A percentile compares a stretch with the other conserved stretches of the same genome.
Evolutionary conservation across 768 basidiomycete genomes (phyloP).

Genomic region (Tephrocybe sp.): DNA sequence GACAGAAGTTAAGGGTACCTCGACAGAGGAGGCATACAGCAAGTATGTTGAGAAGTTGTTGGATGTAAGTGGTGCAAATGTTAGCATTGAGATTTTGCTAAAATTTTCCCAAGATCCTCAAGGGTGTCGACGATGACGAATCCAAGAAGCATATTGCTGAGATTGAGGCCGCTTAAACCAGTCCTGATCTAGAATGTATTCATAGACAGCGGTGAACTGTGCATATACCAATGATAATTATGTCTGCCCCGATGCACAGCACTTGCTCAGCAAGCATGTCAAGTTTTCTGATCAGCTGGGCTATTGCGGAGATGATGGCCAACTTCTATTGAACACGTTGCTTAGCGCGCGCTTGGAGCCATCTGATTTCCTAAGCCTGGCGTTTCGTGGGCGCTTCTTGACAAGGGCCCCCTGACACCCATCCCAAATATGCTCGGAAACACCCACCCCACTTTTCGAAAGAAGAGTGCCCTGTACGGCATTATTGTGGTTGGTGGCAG

Average conservation of each 20-base stretch:
- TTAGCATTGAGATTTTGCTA: not conserved
- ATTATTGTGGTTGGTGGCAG: conserved; percentile 13
- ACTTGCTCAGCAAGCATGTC: not conserved
- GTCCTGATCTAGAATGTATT: not conserved
- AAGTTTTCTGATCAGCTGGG: conserved; percentile 3
- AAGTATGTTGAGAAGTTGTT: conserved; percentile 79
- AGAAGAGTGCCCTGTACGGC: conserved; percentile 1
- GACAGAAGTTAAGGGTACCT: conserved; percentile 67
- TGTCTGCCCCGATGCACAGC: too few relatives aligned
- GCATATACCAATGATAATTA: not conserved
- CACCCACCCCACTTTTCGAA: not conserved
- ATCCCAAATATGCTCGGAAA: not conserved
- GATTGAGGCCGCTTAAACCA: conserved; percentile 51
- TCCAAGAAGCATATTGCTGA: conserved; percentile 56
- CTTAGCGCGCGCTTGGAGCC: conserved; percentile 9
- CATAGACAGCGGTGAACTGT: not conserved
- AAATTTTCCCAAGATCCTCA: conserved; percentile 50
- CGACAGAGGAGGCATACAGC: conserved; percentile 68
- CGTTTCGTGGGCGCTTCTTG: not conserved
- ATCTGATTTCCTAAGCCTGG: not conserved
- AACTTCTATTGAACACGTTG: not conserved
- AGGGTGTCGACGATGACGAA: conserved; percentile 47
- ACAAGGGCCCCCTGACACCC: conserved; percentile 15
- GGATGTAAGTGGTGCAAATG: conserved; percentile 44
- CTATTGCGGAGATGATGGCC: not conserved